phyloP scores from a whole-genome alignment of 768 basidiomycete species.

The Suillus hirtellus region DNA sequence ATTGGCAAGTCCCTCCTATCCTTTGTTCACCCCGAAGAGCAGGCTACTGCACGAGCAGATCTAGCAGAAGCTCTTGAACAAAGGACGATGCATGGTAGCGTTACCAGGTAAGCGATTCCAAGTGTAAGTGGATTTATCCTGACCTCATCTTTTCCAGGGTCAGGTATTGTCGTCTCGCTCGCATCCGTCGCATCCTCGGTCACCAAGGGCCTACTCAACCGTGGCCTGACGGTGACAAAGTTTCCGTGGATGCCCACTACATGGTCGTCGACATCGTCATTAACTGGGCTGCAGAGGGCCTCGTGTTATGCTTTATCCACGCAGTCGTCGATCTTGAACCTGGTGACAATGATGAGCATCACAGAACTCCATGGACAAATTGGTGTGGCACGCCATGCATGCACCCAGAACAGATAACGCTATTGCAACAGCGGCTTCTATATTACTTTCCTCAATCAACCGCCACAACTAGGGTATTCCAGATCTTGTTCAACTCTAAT shows the following conservation, averaged over 20 bases:
- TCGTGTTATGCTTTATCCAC: slow-evolving; percentile 88
- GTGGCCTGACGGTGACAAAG: slow-evolving; percentile 69
- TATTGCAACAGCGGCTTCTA: slow-evolving; percentile 60
- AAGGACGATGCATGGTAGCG: slow-evolving; percentile 78
- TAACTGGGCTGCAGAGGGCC: slow-evolving; percentile 84
- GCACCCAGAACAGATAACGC: slow-evolving; percentile 54
- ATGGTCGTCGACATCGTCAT: slow-evolving; percentile 89
- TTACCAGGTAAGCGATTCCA: slow-evolving; percentile 58
- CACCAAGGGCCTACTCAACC: slow-evolving; percentile 52
- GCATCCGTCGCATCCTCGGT: slow-evolving; percentile 72
- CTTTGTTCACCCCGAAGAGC: slow-evolving; percentile 87
- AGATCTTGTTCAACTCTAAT: slow-evolving; percentile 62
- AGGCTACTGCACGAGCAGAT: slow-evolving; percentile 71
- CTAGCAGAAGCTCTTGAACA: slow-evolving; percentile 71
- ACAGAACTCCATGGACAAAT: slow-evolving; percentile 80
- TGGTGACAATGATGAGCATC: slow-evolving; percentile 70
- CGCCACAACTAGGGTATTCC: slow-evolving; percentile 67
- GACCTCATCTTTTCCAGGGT: slow-evolving; percentile 50
- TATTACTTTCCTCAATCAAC: slow-evolving; percentile 52
- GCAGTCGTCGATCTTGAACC: slow-evolving; percentile 72
- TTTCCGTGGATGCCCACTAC: slow-evolving; percentile 70
- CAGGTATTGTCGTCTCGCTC: slow-evolving; percentile 74
- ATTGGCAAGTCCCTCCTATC: slow-evolving; percentile 69
- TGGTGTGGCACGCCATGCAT: slow-evolving; percentile 84
- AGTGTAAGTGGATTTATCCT: slow-evolving; percentile 12